Percentiles rank a stretch among this genome's conserved stretches.
phyloP scores from a whole-genome alignment of 805 yeast genomes.

The Wickerhamiella brachini region DNA sequence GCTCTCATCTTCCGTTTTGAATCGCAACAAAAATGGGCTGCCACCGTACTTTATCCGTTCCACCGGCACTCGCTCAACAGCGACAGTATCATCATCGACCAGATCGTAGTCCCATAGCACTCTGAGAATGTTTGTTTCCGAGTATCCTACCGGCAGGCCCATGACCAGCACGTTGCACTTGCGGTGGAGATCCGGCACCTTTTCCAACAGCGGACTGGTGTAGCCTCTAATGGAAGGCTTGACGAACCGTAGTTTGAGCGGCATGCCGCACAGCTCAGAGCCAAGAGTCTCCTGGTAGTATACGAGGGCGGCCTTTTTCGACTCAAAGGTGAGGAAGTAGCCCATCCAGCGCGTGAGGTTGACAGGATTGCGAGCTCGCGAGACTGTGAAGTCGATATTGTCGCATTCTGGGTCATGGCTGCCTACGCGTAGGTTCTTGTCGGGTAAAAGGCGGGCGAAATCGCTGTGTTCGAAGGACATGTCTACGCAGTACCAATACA shows the following conservation, averaged over 20 bases:
- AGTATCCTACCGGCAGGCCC: constrained; percentile 21
- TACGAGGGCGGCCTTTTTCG: constrained; percentile 35
- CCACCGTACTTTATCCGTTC: constrained; percentile 23
- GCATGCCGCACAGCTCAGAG: constrained; percentile 38
- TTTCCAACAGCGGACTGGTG: constrained; percentile 17
- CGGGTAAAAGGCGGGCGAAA: constrained; percentile 23
- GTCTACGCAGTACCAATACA: constrained; percentile 24
- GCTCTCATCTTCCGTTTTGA: constrained; percentile 22
- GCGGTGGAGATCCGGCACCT: constrained; percentile 16
- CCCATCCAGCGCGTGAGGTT: constrained; percentile 33
- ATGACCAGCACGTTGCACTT: constrained; percentile 19
- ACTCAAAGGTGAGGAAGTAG: constrained; percentile 41
- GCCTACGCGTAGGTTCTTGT: constrained; percentile 11
- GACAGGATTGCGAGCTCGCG: constrained; percentile 37
- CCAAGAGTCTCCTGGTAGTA: constrained; percentile 38
- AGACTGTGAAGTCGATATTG: constrained; percentile 26
- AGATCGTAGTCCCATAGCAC: constrained; percentile 24
- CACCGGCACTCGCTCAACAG: constrained; percentile 22
- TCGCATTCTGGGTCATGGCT: constrained; percentile 12
- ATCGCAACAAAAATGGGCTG: constrained; percentile 21
- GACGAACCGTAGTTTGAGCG: constrained; percentile 34
- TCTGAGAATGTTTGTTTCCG: constrained; percentile 15
- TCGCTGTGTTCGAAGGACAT: constrained; percentile 20
- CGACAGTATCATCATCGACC: constrained; percentile 20
- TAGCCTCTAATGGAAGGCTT: constrained; percentile 19